phyloP scores from a whole-genome alignment of 495 filamentous ascomycete genomes.

The Patellaria atrata region DNA sequence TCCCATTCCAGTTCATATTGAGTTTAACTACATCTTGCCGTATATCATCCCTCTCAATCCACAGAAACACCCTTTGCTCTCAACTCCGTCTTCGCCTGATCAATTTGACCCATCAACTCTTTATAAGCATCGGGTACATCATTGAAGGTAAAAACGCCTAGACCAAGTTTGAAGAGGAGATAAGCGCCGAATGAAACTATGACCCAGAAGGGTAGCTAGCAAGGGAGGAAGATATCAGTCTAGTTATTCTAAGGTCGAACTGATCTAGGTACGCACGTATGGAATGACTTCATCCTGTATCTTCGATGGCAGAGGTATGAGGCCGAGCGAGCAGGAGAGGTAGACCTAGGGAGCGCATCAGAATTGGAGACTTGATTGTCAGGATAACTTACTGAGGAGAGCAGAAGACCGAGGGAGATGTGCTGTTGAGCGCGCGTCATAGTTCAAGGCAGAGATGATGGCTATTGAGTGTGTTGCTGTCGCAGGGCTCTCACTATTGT shows the following conservation, averaged over 20 bases:
- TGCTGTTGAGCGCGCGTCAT: constrained; percentile 96
- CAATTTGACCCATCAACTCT: constrained; percentile 75
- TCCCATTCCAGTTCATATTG: too few relatives aligned
- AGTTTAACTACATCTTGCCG: too few relatives aligned
- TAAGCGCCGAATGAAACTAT: constrained; percentile 88
- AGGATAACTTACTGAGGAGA: constrained; percentile 57
- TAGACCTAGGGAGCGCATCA: constrained; percentile 49
- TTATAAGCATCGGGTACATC: constrained; percentile 84
- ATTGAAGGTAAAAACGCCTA: constrained; percentile 89
- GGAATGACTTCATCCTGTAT: constrained; percentile 59
- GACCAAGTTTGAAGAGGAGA: constrained; percentile 79
- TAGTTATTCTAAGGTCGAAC: neutral
- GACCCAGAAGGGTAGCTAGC: constrained; percentile 72
- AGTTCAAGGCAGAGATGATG: too few relatives aligned
- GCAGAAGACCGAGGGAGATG: constrained; percentile 68
- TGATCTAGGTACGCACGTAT: constrained; percentile 34
- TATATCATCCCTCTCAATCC: too few relatives aligned
- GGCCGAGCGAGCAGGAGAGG: constrained; percentile 66
- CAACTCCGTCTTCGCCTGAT: constrained; percentile 52
- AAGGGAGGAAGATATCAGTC: neutral
- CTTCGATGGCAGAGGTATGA: constrained; percentile 67
- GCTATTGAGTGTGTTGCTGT: too few relatives aligned
- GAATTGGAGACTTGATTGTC: constrained; percentile 1
- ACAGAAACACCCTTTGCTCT: constrained; percentile 57
- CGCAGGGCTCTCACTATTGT: too few relatives aligned